Conservation (phyloP, 2,329 filamentous ascomycete genomes). For the Cytospora mali region DNA sequence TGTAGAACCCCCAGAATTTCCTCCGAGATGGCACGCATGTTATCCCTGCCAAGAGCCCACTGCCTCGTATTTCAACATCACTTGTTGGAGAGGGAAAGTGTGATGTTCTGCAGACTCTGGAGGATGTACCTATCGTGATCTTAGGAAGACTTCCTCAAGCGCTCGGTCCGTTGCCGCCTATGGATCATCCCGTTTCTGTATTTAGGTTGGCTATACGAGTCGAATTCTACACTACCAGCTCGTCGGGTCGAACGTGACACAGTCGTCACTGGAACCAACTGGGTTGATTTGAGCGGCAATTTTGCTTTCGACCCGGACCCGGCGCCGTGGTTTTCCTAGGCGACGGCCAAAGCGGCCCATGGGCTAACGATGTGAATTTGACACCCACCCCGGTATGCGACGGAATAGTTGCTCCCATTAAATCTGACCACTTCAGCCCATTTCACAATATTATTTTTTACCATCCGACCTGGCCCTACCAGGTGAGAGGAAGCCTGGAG, state of each 20-base stretch:
- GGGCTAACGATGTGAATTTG: too few species aligned
- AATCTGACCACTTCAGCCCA: too few species aligned
- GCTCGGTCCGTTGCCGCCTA: background rate
- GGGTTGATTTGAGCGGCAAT: too few species aligned
- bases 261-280: background rate
- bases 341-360: too few species aligned
- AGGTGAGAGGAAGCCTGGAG: background rate
- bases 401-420: too few species aligned
- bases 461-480: background rate
- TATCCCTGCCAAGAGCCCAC: slow-evolving; percentile 8
- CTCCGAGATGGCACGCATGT: background rate
- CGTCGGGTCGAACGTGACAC: background rate
- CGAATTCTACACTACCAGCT: background rate
- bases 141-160: background rate
- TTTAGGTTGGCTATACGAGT: background rate
- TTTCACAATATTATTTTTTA: background rate
- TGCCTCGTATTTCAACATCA: background rate
- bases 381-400: too few species aligned
- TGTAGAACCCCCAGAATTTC: background rate
- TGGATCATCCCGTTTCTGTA: slow-evolving; percentile 1
- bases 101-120: background rate
- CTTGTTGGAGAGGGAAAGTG: background rate
- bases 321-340: background rate
- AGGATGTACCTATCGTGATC: too few species aligned
- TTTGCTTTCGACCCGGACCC: background rate